Percentiles rank a stretch among this genome's conserved stretches.
These are phyloP conservation scores for Aureobasidium sp. DNA, from an alignment of 2,329 filamentous ascomycete genomes.

Conservation along the genomic window DNA sequence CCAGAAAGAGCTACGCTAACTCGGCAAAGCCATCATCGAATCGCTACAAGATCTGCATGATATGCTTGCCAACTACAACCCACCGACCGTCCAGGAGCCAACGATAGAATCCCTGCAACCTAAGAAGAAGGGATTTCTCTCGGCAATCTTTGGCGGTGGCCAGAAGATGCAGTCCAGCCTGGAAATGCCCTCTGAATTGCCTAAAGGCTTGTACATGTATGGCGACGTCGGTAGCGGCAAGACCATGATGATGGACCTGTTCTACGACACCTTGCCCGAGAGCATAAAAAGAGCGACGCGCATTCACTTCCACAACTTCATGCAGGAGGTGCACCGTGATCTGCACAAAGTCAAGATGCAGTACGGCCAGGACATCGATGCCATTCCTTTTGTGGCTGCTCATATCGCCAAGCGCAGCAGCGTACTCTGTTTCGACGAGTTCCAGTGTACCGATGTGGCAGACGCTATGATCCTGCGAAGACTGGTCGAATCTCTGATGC, in stretches of 20 bases:
- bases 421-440: constrained; percentile 96
- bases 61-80: constrained; percentile 65
- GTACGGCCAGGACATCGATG: constrained; percentile 84
- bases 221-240: constrained; percentile 97
- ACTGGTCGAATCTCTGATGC: constrained; percentile 85
- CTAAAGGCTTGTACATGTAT: constrained; percentile 87
- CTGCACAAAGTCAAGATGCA: constrained; percentile 85
- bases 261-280: constrained; percentile 82
- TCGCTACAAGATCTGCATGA: constrained; percentile 84
- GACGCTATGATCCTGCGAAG: constrained; percentile 95
- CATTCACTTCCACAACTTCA: constrained; percentile 99
- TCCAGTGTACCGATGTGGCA: constrained; percentile 96
- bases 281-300: constrained; percentile 77
- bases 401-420: constrained; percentile 79
- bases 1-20: constrained; percentile 13
- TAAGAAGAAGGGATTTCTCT: constrained; percentile 47
- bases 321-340: constrained; percentile 93
- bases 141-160: constrained; percentile 53
- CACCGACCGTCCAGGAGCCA: constrained; percentile 69
- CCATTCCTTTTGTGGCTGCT: constrained; percentile 86
- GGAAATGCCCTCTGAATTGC: constrained; percentile 45
- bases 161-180: neutral
- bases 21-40: constrained; percentile 67
- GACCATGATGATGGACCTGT: constrained; percentile 99
- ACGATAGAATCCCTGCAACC: constrained; percentile 62